Conservation (phyloP, 352 stramenopile genomes). For the Elongisporangium undulatum region DNA sequence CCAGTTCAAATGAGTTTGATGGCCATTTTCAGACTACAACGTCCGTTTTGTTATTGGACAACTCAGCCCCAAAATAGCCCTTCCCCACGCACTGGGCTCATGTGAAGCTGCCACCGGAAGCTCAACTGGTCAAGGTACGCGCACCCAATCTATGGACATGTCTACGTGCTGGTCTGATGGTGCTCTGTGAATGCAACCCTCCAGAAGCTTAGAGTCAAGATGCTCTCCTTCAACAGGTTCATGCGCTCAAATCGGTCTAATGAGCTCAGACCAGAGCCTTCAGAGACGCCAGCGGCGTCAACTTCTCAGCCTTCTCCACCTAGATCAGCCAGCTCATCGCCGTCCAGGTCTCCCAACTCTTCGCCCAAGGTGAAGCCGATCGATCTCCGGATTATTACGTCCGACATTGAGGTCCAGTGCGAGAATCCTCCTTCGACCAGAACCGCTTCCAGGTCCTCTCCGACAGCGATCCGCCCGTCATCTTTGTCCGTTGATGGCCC, state of each 20-base stretch:
- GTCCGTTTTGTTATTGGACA: not conserved
- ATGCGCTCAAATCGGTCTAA: not conserved
- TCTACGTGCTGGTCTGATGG: not conserved
- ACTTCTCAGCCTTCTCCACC: not conserved
- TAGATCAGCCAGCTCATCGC: not conserved
- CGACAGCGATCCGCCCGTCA: not conserved
- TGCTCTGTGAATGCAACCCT: too few species aligned
- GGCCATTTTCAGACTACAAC: too few species aligned
- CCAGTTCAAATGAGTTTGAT: too few species aligned
- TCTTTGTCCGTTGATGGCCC: not conserved
- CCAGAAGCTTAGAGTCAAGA: not conserved
- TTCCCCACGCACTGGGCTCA: not conserved
- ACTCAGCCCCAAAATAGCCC: not conserved
- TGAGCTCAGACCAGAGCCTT: not conserved
- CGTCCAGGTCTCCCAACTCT: constrained; percentile 7
- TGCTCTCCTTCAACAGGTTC: not conserved
- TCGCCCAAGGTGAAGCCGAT: constrained; percentile 14
- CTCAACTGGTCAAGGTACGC: not conserved
- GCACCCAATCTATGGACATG: not conserved
- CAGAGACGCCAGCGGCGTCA: not conserved
- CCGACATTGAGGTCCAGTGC: not conserved
- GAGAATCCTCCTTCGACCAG: not conserved
- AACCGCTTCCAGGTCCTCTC: constrained; percentile 1
- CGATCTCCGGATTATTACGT: not conserved
- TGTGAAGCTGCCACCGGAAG: not conserved